Evolutionary conservation across 768 basidiomycete genomes (phyloP).

Genomic region (Tricholoma terreum): DNA sequence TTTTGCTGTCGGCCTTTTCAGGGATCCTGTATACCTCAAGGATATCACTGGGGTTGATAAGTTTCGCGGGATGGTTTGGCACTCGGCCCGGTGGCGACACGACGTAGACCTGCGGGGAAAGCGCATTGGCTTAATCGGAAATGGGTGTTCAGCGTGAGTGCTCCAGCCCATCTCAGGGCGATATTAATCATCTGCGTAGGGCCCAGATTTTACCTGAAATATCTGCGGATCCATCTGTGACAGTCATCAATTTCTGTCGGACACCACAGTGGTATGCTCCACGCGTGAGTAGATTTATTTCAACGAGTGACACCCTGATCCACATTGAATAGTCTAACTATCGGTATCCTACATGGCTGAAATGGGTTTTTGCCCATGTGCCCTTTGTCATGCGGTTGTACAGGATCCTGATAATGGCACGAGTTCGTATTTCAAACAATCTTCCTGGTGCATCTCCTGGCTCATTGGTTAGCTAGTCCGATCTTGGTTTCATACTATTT

Average conservation of each 20-base stretch:
- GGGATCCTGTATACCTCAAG: slow-evolving; percentile 42
- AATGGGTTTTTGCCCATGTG: slow-evolving; percentile 54
- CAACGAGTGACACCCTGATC: not conserved
- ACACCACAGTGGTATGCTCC: slow-evolving; percentile 58
- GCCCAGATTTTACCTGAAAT: slow-evolving; percentile 61
- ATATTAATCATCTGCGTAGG: slow-evolving; percentile 26
- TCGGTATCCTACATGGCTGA: slow-evolving; percentile 39
- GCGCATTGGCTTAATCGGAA: slow-evolving; percentile 59
- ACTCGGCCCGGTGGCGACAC: slow-evolving; percentile 55
- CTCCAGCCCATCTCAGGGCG: slow-evolving; percentile 4
- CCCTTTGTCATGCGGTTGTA: slow-evolving; percentile 49
- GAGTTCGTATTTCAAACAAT: slow-evolving; percentile 28
- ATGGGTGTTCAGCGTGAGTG: slow-evolving; percentile 57
- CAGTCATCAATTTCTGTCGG: slow-evolving; percentile 57
- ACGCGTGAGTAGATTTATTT: slow-evolving; percentile 36
- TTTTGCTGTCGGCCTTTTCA: slow-evolving; percentile 50
- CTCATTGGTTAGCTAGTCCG: slow-evolving; percentile 25
- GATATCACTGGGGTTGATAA: slow-evolving; percentile 39
- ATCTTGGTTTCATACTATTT: slow-evolving; percentile 36
- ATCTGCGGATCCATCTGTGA: slow-evolving; percentile 43
- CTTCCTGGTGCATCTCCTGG: not conserved
- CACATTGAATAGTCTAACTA: slow-evolving; percentile 30
- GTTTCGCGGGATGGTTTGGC: slow-evolving; percentile 51
- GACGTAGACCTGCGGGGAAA: slow-evolving; percentile 50
- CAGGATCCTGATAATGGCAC: slow-evolving; percentile 44